These are phyloP conservation scores for Rubus idaeus DNA, from an alignment of 306 rosid genomes.

Conservation along the genomic window DNA sequence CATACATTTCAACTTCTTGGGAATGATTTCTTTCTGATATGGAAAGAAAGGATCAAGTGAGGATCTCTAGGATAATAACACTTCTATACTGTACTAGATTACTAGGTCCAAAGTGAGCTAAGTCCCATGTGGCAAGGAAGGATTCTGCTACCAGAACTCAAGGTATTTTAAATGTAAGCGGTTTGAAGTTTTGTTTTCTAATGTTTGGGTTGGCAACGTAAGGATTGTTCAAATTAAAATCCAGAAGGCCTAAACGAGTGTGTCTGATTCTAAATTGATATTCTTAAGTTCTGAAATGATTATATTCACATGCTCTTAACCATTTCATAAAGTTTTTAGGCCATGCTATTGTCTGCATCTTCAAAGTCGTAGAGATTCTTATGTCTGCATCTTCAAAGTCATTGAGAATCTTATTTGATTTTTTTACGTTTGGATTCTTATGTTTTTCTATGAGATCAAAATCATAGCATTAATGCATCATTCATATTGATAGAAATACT, in stretches of 20 bases:
- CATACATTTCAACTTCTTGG: constrained; percentile 90
- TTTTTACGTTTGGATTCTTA: background rate
- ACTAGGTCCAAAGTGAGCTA: constrained; percentile 43
- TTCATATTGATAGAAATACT: background rate
- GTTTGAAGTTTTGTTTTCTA: background rate
- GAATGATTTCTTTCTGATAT: constrained; percentile 88
- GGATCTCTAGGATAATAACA: constrained; percentile 2
- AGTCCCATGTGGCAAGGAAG: constrained; percentile 27
- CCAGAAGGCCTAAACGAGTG: background rate
- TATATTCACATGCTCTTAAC: background rate
- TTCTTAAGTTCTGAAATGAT: constrained; percentile 2
- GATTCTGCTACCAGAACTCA: constrained; percentile 37
- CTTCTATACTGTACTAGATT: background rate
- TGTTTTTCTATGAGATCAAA: too few species aligned
- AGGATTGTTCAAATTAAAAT: background rate
- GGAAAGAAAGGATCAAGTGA: constrained; percentile 95
- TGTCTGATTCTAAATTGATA: background rate
- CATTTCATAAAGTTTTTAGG: background rate
- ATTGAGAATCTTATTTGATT: too few species aligned
- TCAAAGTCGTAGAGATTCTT: too few species aligned
- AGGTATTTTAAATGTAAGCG: constrained; percentile 35
- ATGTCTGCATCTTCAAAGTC: background rate
- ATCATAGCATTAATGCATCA: too few species aligned
- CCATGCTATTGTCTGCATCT: background rate
- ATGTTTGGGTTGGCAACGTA: background rate